phyloP scores from a whole-genome alignment of 192 early-diverging fungal genomes.

The Pilaira anomala region DNA sequence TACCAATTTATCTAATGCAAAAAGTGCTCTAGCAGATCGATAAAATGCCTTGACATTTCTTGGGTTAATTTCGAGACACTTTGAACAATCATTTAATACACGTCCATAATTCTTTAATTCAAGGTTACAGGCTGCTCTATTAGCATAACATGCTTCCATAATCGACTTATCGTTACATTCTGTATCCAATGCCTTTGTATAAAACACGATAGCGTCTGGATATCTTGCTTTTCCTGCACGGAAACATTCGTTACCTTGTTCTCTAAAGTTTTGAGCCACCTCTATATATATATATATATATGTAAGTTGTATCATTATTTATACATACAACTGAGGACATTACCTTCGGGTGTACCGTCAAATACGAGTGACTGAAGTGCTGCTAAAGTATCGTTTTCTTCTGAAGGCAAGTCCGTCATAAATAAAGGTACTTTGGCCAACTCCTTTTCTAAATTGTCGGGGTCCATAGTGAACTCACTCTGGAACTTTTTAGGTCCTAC shows the following conservation, averaged over 20 bases:
- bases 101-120: slow-evolving; percentile 78
- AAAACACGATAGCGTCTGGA: slow-evolving; percentile 77
- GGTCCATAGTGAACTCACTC: slow-evolving; percentile 42
- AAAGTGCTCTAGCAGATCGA: slow-evolving; percentile 81
- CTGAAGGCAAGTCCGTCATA: slow-evolving; percentile 76
- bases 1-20: slow-evolving; percentile 71
- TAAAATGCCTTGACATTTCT: slow-evolving; percentile 92
- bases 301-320: neutral
- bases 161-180: slow-evolving; percentile 71
- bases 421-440: slow-evolving; percentile 88
- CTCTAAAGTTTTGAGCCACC: slow-evolving; percentile 91
- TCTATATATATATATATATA: slow-evolving; percentile 23
- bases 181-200: slow-evolving; percentile 81
- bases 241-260: slow-evolving; percentile 94
- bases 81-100: slow-evolving; percentile 86
- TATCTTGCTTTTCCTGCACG: slow-evolving; percentile 62
- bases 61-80: slow-evolving; percentile 74
- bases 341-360: slow-evolving; percentile 93
- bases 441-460: slow-evolving; percentile 53
- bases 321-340: neutral
- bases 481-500: slow-evolving; percentile 33
- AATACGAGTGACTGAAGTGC: slow-evolving; percentile 84
- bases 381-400: slow-evolving; percentile 70
- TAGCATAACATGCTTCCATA: slow-evolving; percentile 77
- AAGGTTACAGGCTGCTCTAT: slow-evolving; percentile 90